phyloP scores from a whole-genome alignment of 345 rosid genomes.

The Cardamine chenopodiifolia region DNA sequence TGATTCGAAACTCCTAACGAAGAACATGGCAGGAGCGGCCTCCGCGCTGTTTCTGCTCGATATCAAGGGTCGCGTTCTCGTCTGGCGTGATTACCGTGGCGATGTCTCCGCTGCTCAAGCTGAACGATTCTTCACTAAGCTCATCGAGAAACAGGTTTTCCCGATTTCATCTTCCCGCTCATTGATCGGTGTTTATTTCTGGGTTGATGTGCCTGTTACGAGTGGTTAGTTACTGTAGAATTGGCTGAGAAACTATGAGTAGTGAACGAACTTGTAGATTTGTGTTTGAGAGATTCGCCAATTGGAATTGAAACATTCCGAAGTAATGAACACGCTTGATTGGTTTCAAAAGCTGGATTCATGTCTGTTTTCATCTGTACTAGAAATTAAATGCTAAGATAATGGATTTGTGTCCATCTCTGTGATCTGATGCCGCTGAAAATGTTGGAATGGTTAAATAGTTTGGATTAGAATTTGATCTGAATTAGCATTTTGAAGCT shows the following conservation, averaged over 20 bases:
- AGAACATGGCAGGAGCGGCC: constrained; percentile 84
- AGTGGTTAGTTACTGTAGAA: constrained; percentile 15
- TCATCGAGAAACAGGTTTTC: constrained; percentile 85
- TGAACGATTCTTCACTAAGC: constrained; percentile 92
- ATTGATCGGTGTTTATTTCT: constrained; percentile 1
- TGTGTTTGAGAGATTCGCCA: background rate
- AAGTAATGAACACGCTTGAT: background rate
- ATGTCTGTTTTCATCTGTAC: background rate
- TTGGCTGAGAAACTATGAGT: constrained; percentile 2
- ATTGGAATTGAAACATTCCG: background rate
- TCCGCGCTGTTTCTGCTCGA: constrained; percentile 92
- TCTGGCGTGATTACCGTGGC: constrained; percentile 98
- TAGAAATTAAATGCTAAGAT: background rate
- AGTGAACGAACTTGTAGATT: constrained; percentile 8
- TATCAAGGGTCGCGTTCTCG: constrained; percentile 91
- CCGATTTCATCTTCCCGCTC: background rate
- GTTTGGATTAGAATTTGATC: background rate
- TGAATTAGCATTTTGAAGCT: background rate
- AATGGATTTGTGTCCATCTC: background rate
- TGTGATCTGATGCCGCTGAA: background rate
- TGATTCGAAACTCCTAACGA: constrained; percentile 9
- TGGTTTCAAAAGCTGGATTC: background rate
- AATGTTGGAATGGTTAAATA: background rate
- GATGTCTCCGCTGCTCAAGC: constrained; percentile 86
- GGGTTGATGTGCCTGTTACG: background rate